Conservation (phyloP, 2,329 filamentous ascomycete species). For the Passalora sequoiae region DNA sequence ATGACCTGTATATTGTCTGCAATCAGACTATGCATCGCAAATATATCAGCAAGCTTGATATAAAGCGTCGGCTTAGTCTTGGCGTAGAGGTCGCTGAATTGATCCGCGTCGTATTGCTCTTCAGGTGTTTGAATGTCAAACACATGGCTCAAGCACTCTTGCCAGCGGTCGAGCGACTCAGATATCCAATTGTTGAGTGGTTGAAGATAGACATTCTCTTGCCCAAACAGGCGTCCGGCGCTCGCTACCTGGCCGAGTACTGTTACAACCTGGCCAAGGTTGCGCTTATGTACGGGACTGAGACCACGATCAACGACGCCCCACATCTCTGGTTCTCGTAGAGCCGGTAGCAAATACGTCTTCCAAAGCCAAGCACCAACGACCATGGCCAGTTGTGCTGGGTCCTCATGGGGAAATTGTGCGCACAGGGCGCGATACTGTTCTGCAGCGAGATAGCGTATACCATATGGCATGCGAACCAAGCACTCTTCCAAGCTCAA, state of each 20-base stretch:
- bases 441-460: conserved; percentile 81
- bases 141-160: conserved; percentile 67
- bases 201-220: conserved; percentile 92
- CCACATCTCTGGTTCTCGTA: conserved; percentile 85
- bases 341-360: conserved; percentile 83
- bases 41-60: conserved; percentile 97
- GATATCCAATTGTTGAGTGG: conserved; percentile 87
- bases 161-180: conserved; percentile 75
- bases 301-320: conserved; percentile 87
- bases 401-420: conserved; percentile 75
- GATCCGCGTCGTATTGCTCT: conserved; percentile 92
- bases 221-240: conserved; percentile 82
- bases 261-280: conserved; percentile 83
- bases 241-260: conserved; percentile 84
- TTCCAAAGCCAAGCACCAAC: conserved; percentile 92
- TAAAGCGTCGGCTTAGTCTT: conserved; percentile 97
- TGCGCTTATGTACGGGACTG: conserved; percentile 87
- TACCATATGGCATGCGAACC: conserved; percentile 85
- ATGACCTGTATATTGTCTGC: conserved; percentile 71
- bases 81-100: conserved; percentile 96
- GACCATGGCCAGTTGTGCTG: conserved; percentile 71
- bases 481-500: conserved; percentile 73
- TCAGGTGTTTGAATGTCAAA: conserved; percentile 84
- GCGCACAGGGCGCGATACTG: conserved; percentile 72
- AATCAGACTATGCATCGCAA: conserved; percentile 87